These are phyloP conservation scores for Talaromyces sp. DNA, from an alignment of 2,329 filamentous ascomycete genomes.

Conservation along the genomic window DNA sequence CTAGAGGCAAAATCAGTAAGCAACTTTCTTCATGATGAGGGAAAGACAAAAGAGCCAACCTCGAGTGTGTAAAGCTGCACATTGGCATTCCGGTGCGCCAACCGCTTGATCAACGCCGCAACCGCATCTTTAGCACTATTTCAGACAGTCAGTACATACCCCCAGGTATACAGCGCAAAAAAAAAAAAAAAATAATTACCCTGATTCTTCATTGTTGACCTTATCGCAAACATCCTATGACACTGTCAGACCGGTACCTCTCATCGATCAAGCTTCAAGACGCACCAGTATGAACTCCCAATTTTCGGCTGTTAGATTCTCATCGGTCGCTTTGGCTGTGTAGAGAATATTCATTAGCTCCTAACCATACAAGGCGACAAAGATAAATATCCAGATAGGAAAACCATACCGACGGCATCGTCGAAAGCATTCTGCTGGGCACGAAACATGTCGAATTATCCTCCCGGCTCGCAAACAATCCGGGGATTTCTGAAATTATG, in stretches of 20 bases:
- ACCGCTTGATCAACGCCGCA: constrained; percentile 83
- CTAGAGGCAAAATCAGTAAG: constrained; percentile 38
- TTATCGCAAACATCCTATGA: constrained; percentile 60
- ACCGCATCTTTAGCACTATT: constrained; percentile 73
- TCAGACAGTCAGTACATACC: constrained; percentile 14
- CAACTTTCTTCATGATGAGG: not conserved
- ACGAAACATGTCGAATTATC: constrained; percentile 50
- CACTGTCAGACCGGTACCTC: constrained; percentile 3
- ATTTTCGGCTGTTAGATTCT: constrained; percentile 88
- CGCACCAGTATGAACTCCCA: constrained; percentile 67
- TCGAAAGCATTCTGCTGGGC: constrained; percentile 66
- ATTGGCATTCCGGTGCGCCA: constrained; percentile 91
- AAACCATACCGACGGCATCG: constrained; percentile 61
- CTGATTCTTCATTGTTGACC: constrained; percentile 50
- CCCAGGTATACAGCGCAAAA: constrained; percentile 18
- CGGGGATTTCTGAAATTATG: not conserved
- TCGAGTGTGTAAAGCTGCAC: constrained; percentile 94
- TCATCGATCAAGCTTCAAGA: not conserved
- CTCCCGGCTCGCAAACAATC: not conserved
- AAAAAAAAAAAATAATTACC: constrained; percentile 30
- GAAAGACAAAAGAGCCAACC: constrained; percentile 44
- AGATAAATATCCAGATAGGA: not conserved
- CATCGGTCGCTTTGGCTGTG: constrained; percentile 82
- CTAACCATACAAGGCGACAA: no score
- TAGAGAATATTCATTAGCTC: not conserved